Base-by-base conservation (phyloP, 2,329 filamentous ascomycete species). In the Hansfordia pulvinata region DNA sequence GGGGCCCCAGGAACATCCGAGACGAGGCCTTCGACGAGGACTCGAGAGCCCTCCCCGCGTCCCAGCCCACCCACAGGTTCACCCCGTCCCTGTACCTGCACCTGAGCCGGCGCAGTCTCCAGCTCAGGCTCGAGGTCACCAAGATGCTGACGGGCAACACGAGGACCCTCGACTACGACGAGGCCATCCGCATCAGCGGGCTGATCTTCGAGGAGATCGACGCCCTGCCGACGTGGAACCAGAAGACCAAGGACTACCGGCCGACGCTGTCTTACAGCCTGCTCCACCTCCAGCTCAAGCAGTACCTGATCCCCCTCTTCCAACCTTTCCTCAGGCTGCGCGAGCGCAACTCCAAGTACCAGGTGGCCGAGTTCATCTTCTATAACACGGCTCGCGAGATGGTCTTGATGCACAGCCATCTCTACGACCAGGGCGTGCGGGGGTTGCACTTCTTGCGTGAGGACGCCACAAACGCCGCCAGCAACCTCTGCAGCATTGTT, bases 21-120 rank as follows among this genome's bases (percentile, higher is more conserved):
- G 41, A 45, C 21, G 32, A 35, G 4, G 35, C 32, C 14, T 40
- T 43, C 15, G 25, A 27, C 30, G 32, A 42, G 21, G 19, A 24
- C 3, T 34, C 35, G 5, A 26, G 31, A 26, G 19, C 25, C 12
- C 30, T 38, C 10, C 36, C 37, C 6, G n/a, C n/a, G 8, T 5
- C 36, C 14, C 35, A 33, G 21, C 27, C 31, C 19, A 10, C 22
- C 15, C 29, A 8, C 9, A 11, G 23, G 19, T 42, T 41, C 24
- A 44, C 41, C 8, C 25, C 19, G 7, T 25, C 37, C 6, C 43
- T 39, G 17, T 44, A 41, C 27, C 41, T 43, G 30, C 18, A 17
- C n/a, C 31, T 37, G 12, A 38, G 36, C 20, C 30, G 36, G 12
- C 31, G 31, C 34, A 31, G 17, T 28, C 29, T 14, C 22, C 36